These are phyloP conservation scores for Hypomontagnella submonticulosa DNA, from an alignment of 495 filamentous ascomycete species.

Conservation along the genomic window DNA sequence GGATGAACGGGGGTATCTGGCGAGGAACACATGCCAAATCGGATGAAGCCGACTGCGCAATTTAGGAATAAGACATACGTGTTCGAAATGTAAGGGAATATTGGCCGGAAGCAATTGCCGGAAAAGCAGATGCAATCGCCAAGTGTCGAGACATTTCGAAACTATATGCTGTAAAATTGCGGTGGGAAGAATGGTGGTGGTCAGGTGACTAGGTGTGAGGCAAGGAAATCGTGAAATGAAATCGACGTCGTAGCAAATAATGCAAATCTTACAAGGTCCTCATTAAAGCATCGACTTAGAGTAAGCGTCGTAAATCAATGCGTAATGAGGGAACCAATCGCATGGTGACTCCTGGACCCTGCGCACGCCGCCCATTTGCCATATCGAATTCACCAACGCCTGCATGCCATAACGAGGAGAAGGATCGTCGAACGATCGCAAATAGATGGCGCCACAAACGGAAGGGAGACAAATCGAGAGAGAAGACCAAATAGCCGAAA, in stretches of 20 bases:
- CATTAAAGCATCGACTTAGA: constrained; percentile 24
- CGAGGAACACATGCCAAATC: constrained; percentile 31
- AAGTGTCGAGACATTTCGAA: constrained; percentile 20
- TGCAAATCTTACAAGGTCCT: constrained; percentile 38
- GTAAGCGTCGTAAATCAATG: constrained; percentile 29
- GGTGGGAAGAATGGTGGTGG: constrained; percentile 15
- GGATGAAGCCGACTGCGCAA: constrained; percentile 22
- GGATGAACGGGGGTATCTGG: constrained; percentile 29
- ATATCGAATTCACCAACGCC: constrained; percentile 42
- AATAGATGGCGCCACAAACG: constrained; percentile 23
- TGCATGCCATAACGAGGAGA: constrained; percentile 32
- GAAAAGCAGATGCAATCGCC: constrained; percentile 25
- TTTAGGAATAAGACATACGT: constrained; percentile 18
- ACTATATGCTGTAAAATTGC: constrained; percentile 30
- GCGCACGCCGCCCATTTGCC: constrained; percentile 31
- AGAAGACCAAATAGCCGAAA: constrained; percentile 43
- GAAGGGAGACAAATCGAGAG: constrained; percentile 24
- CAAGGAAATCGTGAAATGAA: constrained; percentile 39
- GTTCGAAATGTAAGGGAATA: constrained; percentile 31
- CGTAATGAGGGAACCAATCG: constrained; percentile 26
- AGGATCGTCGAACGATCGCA: constrained; percentile 32
- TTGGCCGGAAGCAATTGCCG: constrained; percentile 25
- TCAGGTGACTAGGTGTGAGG: constrained; percentile 18
- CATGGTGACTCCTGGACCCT: constrained; percentile 25
- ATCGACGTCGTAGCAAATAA: constrained; percentile 41